Conservation (phyloP, 257 asterid species). For the Capsicum pubescens region DNA sequence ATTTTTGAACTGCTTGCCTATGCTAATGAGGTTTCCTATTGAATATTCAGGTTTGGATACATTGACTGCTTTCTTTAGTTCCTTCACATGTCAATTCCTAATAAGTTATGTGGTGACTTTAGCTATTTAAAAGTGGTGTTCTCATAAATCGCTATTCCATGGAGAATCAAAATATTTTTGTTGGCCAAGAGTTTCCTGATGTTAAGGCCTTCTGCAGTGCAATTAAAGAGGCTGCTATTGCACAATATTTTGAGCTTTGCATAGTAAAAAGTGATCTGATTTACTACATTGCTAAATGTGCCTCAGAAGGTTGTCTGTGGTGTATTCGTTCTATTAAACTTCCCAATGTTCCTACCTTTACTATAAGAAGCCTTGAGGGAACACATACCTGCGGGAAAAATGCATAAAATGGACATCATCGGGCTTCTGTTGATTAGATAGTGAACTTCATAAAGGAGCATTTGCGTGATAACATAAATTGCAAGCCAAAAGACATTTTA, state of each 20-base stretch:
- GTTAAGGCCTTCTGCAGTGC: conserved; percentile 76
- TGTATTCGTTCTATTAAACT: conserved; percentile 83
- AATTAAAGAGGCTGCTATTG: conserved; percentile 78
- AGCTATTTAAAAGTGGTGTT: conserved; percentile 19
- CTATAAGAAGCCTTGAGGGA: conserved; percentile 66
- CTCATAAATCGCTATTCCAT: conserved; percentile 37
- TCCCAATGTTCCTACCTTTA: conserved; percentile 68
- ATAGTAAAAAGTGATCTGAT: conserved; percentile 71
- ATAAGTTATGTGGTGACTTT: not conserved
- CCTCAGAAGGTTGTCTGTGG: conserved; percentile 82
- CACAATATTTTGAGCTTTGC: conserved; percentile 80
- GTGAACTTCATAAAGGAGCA: conserved; percentile 77
- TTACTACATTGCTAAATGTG: conserved; percentile 77
- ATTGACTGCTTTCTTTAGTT: conserved; percentile 15
- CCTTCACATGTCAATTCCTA: not conserved
- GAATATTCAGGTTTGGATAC: conserved; percentile 3
- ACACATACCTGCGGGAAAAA: conserved; percentile 66
- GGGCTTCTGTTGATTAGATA: conserved; percentile 86
- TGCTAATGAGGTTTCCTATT: not conserved
- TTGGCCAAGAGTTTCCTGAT: conserved; percentile 79
- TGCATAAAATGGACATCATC: conserved; percentile 76
- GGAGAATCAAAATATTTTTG: conserved; percentile 57
- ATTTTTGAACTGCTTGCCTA: not conserved
- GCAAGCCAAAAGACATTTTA: conserved; percentile 80
- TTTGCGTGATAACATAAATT: conserved; percentile 64